These are phyloP conservation scores for Neonectria magnoliae DNA, from an alignment of 2,329 filamentous ascomycete genomes.

Conservation along the genomic window DNA sequence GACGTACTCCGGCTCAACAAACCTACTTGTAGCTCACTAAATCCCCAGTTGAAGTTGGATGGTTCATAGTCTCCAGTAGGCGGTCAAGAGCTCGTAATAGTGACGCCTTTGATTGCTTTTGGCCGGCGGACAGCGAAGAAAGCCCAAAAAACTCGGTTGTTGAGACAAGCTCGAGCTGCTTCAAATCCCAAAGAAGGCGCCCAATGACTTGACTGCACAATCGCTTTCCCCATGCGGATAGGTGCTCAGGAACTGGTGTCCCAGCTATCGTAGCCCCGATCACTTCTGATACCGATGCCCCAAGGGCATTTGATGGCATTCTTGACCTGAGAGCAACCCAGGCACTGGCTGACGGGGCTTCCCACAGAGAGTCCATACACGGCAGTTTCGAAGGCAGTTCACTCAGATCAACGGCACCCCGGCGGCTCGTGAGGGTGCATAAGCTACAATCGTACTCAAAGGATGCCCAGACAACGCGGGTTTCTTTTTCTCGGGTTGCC, in stretches of 20 bases:
- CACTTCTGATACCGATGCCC: conserved; percentile 18
- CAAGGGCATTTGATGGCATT: conserved; percentile 1
- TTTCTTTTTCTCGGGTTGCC: conserved; percentile 38
- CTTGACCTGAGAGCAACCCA: conserved; percentile 41
- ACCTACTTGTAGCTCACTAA: conserved; percentile 45
- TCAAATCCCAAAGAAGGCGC: conserved; percentile 45
- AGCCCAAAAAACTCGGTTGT: conserved; percentile 41
- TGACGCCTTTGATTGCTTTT: conserved; percentile 36
- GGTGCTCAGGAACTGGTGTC: conserved; percentile 16
- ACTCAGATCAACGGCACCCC: conserved; percentile 42
- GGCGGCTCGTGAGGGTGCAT: conserved; percentile 43
- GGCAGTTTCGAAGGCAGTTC: conserved; percentile 43
- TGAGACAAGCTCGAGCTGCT: conserved; percentile 42
- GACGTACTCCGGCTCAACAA: neutral
- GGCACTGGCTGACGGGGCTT: conserved; percentile 41
- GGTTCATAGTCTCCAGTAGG: conserved; percentile 33
- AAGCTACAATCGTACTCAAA: conserved; percentile 49
- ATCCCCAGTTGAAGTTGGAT: conserved; percentile 38
- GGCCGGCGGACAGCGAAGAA: conserved; percentile 35
- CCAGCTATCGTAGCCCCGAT: conserved; percentile 15
- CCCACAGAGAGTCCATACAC: conserved; percentile 43
- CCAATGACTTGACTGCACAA: conserved; percentile 44
- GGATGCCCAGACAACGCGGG: conserved; percentile 43
- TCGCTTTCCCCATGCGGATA: conserved; percentile 43
- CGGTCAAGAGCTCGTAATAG: conserved; percentile 34